Conservation (phyloP, 1,284 basidiomycete species). For the Ceraceosorus bombacis region DNA sequence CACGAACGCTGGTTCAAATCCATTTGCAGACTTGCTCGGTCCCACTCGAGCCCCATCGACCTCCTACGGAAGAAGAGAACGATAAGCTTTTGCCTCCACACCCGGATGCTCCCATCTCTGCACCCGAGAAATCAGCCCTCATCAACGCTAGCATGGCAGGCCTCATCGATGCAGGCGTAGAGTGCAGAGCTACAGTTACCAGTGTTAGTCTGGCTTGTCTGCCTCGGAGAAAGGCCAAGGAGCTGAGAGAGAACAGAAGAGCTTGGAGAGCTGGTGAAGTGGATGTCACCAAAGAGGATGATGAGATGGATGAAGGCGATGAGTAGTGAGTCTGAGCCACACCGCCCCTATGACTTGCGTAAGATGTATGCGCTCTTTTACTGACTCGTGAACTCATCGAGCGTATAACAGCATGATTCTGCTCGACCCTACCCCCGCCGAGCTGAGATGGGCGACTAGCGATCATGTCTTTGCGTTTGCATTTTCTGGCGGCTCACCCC, state of each 20-base stretch:
- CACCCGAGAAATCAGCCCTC: conserved; percentile 50
- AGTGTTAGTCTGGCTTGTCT: conserved; percentile 51
- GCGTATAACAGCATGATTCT: conserved; percentile 18
- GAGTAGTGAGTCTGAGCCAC: background rate
- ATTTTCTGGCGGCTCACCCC: conserved; percentile 18
- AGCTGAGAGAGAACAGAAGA: conserved; percentile 24
- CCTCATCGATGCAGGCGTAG: conserved; percentile 51
- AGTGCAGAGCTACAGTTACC: conserved; percentile 50
- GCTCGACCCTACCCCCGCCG: conserved; percentile 35
- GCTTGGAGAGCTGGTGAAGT: conserved; percentile 11
- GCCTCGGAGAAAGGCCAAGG: conserved; percentile 48
- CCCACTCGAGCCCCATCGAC: conserved; percentile 11
- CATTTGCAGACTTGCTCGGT: background rate
- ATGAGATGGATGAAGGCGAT: conserved; percentile 15
- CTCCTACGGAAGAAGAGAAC: too few species aligned
- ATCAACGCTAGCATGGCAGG: conserved; percentile 56
- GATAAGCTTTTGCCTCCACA: conserved; percentile 28
- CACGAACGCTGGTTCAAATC: background rate
- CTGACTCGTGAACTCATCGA: background rate
- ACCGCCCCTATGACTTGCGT: too few species aligned
- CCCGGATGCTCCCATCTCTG: conserved; percentile 37
- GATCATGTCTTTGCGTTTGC: conserved; percentile 37
- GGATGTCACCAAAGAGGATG: conserved; percentile 12
- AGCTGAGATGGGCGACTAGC: conserved; percentile 32
- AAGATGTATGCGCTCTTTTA: background rate